A percentile compares a stretch with the other conserved stretches of the same genome.
These are phyloP conservation scores for Emmonsia crescens DNA, from an alignment of 2,329 filamentous ascomycete species.

Conservation along the genomic window DNA sequence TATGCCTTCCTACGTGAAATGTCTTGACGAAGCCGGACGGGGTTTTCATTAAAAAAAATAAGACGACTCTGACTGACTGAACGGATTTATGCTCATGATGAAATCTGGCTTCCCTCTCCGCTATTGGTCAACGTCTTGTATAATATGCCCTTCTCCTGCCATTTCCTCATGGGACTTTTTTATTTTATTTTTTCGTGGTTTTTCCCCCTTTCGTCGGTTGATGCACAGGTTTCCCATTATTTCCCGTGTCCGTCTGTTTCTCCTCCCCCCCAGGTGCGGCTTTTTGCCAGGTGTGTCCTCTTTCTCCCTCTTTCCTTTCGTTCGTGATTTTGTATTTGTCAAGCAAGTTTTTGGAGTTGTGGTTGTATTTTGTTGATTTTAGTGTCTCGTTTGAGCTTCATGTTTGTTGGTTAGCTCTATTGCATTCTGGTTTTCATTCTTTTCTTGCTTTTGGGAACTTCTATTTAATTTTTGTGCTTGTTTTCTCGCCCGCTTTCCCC, in stretches of 20 bases:
- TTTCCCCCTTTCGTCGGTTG: background rate
- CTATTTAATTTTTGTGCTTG: background rate
- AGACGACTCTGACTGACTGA: background rate
- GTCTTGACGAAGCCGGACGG: background rate
- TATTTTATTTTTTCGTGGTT: background rate
- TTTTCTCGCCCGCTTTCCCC: background rate
- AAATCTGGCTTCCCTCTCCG: background rate
- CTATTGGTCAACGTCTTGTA: background rate
- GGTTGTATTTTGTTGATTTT: background rate
- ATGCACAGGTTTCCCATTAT: background rate
- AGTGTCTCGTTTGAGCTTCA: background rate
- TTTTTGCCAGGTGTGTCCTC: too few species aligned
- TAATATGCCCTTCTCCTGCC: background rate
- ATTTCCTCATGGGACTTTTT: background rate
- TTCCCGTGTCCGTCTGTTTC: background rate
- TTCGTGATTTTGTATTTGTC: background rate
- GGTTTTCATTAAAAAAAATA: background rate
- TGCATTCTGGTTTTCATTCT: slow-evolving; percentile 6
- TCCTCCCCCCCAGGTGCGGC: background rate
- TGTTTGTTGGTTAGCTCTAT: background rate
- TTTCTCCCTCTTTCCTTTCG: background rate
- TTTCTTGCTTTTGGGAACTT: background rate
- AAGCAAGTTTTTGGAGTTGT: background rate
- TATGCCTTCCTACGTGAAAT: background rate
- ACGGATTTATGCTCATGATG: background rate